Evolutionary conservation across 805 yeast genomes (phyloP), one percentile per base, ranked within the genome.

Genomic region (Saccharomycopsis lassenensis): DNA sequence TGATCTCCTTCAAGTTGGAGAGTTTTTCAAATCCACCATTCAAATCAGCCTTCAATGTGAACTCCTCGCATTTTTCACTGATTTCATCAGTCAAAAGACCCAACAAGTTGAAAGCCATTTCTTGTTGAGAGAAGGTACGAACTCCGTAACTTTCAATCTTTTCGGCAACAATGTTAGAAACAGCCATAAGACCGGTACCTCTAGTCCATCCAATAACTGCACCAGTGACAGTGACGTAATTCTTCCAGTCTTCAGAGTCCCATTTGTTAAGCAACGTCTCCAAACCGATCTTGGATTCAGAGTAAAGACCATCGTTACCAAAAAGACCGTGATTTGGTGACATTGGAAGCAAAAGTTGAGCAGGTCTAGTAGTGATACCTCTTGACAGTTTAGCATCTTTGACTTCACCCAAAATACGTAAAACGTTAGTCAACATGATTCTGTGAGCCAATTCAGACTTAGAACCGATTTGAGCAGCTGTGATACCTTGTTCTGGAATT

Each of bases 161-260:
- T 65, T 87, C 95, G 44, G 99, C 95, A 59, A 91, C 84, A 57
- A 85, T 80, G 67, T 91, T 91, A 72, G 91, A 91, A 51, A 79
- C 96, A 54, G 86, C 71, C 99, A 91, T 91, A 56, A 91, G 77
- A 56, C 99, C 99, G 42, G 99, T 91, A 62, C 99, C 99, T 72
- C 99, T 84, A 46, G 99, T 91, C 99, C 99, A 91, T 58, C 99
- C 99, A 61, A 91, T 91, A 48, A 91, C 73, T 31, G 98, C 96
- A 69, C 99, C 99, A 62, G 96, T 87, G 43, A 91, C 69, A 41
- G 97, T 91, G 65, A 91, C 76, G 67, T 83, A 91, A 47, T 81
- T 67, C 31, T 80, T 77, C 99, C 99, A 91, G 42, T 86, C 81
- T 69, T 91, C 99, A 32, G 98, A 87, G 62, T 78, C 71, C 98